Evolutionary conservation across 1,284 basidiomycete genomes (phyloP).

Genomic region (Lentinus polychrous): DNA sequence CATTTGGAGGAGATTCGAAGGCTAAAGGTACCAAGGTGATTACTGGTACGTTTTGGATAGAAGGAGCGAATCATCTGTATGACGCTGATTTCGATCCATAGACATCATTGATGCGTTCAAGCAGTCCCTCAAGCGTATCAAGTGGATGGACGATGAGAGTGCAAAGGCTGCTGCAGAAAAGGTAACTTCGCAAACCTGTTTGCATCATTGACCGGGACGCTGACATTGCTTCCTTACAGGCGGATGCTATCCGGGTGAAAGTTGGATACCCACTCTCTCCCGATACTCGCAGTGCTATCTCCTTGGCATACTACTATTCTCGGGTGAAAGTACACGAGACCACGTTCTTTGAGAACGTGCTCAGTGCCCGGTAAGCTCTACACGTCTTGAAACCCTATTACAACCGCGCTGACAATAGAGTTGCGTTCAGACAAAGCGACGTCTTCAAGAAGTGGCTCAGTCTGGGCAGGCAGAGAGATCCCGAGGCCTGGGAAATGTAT

Average conservation of each 20-base stretch:
- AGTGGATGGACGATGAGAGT: conserved; percentile 91
- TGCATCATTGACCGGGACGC: not conserved
- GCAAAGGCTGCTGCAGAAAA: conserved; percentile 82
- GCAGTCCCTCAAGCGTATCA: conserved; percentile 64
- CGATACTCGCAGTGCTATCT: conserved; percentile 68
- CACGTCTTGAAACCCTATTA: not conserved
- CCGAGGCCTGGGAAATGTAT: conserved; percentile 84
- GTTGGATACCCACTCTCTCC: conserved; percentile 88
- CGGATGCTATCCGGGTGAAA: conserved; percentile 75
- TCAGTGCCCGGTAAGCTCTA: conserved; percentile 47
- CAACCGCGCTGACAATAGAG: not conserved
- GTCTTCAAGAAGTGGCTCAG: conserved; percentile 67
- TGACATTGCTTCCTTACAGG: conserved; percentile 30
- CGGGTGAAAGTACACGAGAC: conserved; percentile 58
- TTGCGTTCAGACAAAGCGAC: conserved; percentile 40
- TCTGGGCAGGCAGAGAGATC: conserved; percentile 69
- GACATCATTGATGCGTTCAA: conserved; percentile 86
- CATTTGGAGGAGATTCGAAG: conserved; percentile 79
- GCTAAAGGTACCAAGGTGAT: conserved; percentile 83
- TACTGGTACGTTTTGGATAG: conserved; percentile 39
- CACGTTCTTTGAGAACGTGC: conserved; percentile 82
- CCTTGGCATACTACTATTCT: conserved; percentile 73
- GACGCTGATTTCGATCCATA: conserved; percentile 18
- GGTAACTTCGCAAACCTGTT: conserved; percentile 28
- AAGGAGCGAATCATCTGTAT: not conserved